These are phyloP conservation scores for Recurvomyces mirabilis DNA, from an alignment of 495 filamentous ascomycete species.

Conservation along the genomic window DNA sequence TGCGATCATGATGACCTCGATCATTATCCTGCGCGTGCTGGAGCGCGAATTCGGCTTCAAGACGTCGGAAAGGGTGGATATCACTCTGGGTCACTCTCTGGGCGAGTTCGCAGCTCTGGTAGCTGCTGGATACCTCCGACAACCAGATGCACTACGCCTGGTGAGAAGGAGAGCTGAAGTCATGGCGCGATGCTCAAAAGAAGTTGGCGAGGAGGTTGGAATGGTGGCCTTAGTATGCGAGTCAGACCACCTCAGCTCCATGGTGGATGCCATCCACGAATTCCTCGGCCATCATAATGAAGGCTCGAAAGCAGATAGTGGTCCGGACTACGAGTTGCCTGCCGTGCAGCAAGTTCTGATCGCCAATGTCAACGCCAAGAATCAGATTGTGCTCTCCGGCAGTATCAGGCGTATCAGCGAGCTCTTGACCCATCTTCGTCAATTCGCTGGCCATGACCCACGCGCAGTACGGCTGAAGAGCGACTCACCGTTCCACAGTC, in stretches of 20 bases:
- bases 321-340: conserved; percentile 42
- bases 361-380: conserved; percentile 90
- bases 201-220: conserved; percentile 65
- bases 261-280: conserved; percentile 65
- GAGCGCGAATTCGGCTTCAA: conserved; percentile 75
- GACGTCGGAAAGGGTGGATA: conserved; percentile 54
- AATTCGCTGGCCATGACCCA: conserved; percentile 89
- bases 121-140: conserved; percentile 62
- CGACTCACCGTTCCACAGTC: conserved; percentile 86
- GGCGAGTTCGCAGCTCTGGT: conserved; percentile 91
- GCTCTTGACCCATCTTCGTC: conserved; percentile 76
- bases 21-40: conserved; percentile 81
- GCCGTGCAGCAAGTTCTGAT: conserved; percentile 79
- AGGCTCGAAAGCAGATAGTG: conserved; percentile 55
- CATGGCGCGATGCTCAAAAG: conserved; percentile 65
- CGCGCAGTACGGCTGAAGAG: conserved; percentile 77
- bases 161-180: conserved; percentile 69
- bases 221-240: conserved; percentile 93
- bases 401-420: conserved; percentile 74
- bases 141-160: conserved; percentile 65
- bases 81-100: conserved; percentile 85
- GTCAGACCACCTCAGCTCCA: conserved; percentile 50
- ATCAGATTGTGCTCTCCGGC: conserved; percentile 89
- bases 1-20: conserved; percentile 87
- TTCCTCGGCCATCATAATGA: conserved; percentile 61